Percentiles rank a stretch among this genome's conserved stretches.
phyloP scores from a whole-genome alignment of 2,329 filamentous ascomycete genomes.

The Clonostachys chloroleuca region DNA sequence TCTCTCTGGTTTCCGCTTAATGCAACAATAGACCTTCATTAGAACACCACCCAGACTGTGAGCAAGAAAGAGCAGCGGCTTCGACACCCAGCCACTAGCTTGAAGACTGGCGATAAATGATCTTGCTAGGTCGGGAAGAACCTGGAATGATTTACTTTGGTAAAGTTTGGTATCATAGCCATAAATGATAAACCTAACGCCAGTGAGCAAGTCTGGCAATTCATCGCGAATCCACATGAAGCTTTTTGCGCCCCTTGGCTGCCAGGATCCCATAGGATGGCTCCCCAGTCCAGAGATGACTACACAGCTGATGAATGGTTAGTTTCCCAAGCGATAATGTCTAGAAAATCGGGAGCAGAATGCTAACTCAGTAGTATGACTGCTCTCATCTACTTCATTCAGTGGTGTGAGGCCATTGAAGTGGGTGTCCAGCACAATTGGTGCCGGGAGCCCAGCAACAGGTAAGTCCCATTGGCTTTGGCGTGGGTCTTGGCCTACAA shows the following conservation, averaged over 20 bases:
- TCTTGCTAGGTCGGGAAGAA: neutral
- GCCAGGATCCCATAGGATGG: neutral
- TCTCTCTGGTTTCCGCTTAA: neutral
- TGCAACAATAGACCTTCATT: neutral
- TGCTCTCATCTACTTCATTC: neutral
- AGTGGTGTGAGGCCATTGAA: neutral
- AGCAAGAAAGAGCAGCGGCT: neutral
- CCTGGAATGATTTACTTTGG: neutral
- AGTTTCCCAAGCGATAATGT: neutral
- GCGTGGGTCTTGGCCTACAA: too few species aligned
- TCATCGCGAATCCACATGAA: neutral
- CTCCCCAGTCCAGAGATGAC: neutral
- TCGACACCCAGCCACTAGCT: neutral
- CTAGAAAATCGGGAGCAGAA: too few species aligned
- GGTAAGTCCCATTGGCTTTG: too few species aligned
- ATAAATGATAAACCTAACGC: neutral
- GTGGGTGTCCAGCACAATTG: neutral
- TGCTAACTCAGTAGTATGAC: neutral
- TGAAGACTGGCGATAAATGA: neutral
- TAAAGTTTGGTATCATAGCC: neutral
- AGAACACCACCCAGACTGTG: slow-evolving; percentile 1
- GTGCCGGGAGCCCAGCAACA: too few species aligned
- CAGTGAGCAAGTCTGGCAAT: neutral
- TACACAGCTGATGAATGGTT: neutral
- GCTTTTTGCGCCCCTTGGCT: neutral